These are phyloP conservation scores for Paracamarosporium sp. DNA, from an alignment of 2,329 filamentous ascomycete species.

Conservation along the genomic window DNA sequence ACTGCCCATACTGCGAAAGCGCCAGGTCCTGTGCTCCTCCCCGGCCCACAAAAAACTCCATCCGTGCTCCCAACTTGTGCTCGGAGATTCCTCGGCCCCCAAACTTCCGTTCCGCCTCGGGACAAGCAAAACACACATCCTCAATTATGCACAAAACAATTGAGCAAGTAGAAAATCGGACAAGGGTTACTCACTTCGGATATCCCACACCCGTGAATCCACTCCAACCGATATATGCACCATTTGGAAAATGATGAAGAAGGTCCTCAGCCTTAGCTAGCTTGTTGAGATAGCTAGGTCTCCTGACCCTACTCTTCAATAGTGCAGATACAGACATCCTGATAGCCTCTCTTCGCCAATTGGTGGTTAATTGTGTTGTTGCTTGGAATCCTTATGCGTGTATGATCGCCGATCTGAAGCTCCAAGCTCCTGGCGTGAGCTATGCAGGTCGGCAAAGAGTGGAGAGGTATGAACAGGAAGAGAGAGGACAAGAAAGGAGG, in stretches of 20 bases:
- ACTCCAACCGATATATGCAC: constrained; percentile 87
- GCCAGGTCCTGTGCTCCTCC: background rate
- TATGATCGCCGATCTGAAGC: background rate
- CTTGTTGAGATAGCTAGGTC: constrained; percentile 81
- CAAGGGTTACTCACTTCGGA: constrained; percentile 72
- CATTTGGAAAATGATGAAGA: constrained; percentile 81
- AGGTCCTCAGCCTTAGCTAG: constrained; percentile 80
- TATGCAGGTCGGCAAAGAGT: background rate
- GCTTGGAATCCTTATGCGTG: background rate
- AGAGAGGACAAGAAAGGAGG: background rate
- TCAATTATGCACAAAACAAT: constrained; percentile 12
- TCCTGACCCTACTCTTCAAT: constrained; percentile 75
- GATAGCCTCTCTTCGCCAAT: background rate
- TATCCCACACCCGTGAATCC: constrained; percentile 92
- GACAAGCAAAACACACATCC: constrained; percentile 4
- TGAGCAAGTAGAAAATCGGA: background rate
- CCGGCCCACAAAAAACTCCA: background rate
- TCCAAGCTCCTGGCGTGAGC: background rate
- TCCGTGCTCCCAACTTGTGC: background rate
- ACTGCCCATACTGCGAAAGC: background rate
- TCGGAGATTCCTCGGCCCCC: constrained; percentile 34
- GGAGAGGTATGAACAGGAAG: background rate
- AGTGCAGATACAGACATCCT: constrained; percentile 70
- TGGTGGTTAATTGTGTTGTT: background rate
- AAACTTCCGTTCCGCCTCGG: constrained; percentile 37